These are phyloP conservation scores for Hymenoscyphus scutula DNA, from an alignment of 2,329 filamentous ascomycete genomes.

Conservation along the genomic window DNA sequence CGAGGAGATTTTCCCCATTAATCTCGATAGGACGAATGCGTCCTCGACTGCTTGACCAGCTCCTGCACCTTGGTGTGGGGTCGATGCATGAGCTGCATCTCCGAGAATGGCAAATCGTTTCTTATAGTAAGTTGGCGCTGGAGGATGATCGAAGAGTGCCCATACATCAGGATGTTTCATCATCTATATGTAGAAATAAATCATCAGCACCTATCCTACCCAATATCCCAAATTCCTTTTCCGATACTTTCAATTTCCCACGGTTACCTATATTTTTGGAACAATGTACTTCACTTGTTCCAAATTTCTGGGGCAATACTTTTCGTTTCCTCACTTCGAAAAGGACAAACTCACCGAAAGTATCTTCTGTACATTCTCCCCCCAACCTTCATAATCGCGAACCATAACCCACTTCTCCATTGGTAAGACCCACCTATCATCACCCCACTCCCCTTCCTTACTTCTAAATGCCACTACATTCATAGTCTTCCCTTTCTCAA, in stretches of 20 bases:
- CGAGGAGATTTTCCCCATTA: conserved; percentile 44
- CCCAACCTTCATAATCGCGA: conserved; percentile 41
- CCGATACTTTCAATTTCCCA: neutral
- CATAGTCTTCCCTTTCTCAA: conserved; percentile 54
- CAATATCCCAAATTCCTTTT: neutral
- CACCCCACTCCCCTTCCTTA: conserved; percentile 38
- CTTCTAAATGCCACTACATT: conserved; percentile 45
- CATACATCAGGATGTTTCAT: conserved; percentile 48
- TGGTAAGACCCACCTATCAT: conserved; percentile 41
- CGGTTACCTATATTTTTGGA: no score
- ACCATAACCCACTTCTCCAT: conserved; percentile 40
- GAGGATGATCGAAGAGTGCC: conserved; percentile 48
- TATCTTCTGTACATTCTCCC: conserved; percentile 37
- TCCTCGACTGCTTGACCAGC: conserved; percentile 58
- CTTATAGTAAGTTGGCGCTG: conserved; percentile 42
- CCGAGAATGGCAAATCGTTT: conserved; percentile 51
- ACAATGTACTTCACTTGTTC: no score
- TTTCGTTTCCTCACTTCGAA: neutral
- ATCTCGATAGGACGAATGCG: conserved; percentile 42
- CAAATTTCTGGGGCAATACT: no score
- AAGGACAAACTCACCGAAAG: conserved; percentile 29
- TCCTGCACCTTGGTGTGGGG: conserved; percentile 59
- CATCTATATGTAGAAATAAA: conserved; percentile 30
- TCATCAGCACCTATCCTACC: conserved; percentile 13
- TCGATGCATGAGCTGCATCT: conserved; percentile 62